Conservation (phyloP, 148 eudicot species). For the Amaranthus cruentus region DNA sequence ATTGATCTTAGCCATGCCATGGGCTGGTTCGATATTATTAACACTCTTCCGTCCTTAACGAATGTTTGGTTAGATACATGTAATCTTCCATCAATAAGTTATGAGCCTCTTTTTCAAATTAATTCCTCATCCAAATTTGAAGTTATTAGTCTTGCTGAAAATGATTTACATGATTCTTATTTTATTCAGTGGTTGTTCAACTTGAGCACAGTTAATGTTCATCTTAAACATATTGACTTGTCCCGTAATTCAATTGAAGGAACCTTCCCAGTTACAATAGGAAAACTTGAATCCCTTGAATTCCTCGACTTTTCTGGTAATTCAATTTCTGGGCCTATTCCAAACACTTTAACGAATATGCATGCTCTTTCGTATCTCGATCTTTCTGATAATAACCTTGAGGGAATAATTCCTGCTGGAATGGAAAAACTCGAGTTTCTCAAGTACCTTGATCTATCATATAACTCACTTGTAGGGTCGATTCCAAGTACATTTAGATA, state of each 20-base stretch:
- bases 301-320: neutral
- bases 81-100: no score
- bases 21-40: no score
- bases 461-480: neutral
- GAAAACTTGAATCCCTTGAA: no score
- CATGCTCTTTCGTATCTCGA: neutral
- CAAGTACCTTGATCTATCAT: no score
- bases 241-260: no score
- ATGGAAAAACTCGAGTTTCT: no score
- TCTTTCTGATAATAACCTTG: neutral
- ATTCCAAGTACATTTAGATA: neutral
- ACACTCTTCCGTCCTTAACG: no score
- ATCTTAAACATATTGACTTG: neutral
- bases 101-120: no score
- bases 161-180: neutral
- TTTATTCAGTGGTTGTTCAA: conserved; percentile 4
- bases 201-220: neutral
- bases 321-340: neutral
- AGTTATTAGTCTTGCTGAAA: neutral
- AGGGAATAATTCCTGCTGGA: no score
- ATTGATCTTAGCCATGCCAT: no score
- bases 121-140: neutral
- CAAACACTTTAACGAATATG: neutral
- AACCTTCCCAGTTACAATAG: no score
- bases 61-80: no score